Evolutionary conservation across 441 rosid genomes (phyloP).

Genomic region (Lepidium campestre): DNA sequence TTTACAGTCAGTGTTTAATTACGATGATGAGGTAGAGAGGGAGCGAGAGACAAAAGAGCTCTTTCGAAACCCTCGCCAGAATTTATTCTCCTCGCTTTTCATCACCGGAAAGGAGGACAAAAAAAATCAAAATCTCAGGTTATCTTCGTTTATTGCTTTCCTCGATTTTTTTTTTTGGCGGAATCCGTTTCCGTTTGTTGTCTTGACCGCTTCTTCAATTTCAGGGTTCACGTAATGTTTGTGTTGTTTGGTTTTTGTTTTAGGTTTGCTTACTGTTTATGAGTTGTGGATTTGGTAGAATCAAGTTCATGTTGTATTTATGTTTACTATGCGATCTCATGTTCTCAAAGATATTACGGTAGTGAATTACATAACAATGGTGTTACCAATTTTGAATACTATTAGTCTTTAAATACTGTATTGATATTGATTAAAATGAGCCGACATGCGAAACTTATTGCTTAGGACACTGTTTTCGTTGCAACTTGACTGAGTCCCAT

Average conservation of each 20-base stretch:
- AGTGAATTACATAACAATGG: not conserved
- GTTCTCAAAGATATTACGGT: not conserved
- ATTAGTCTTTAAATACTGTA: not conserved
- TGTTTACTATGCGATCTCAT: not conserved
- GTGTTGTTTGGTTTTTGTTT: not conserved
- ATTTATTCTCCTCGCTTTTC: conserved; percentile 1
- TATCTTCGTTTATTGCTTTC: not conserved
- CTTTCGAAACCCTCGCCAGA: conserved; percentile 1
- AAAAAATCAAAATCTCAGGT: not conserved
- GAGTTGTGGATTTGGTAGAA: not conserved
- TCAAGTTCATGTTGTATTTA: not conserved
- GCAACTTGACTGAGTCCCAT: not conserved
- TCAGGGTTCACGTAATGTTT: not conserved
- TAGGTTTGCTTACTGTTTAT: not conserved
- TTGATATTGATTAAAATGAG: not conserved
- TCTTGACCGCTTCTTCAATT: not conserved
- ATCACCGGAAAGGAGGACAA: not conserved
- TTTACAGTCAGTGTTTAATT: not conserved
- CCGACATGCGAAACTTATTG: not conserved
- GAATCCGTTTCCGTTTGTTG: not conserved
- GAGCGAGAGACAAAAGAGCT: not conserved
- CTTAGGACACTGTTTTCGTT: not conserved
- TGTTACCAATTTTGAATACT: not conserved
- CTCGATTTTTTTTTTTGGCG: not conserved
- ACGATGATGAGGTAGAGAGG: not conserved